Conservation (phyloP, 495 filamentous ascomycete genomes). For the Penicillium cinerascens region DNA sequence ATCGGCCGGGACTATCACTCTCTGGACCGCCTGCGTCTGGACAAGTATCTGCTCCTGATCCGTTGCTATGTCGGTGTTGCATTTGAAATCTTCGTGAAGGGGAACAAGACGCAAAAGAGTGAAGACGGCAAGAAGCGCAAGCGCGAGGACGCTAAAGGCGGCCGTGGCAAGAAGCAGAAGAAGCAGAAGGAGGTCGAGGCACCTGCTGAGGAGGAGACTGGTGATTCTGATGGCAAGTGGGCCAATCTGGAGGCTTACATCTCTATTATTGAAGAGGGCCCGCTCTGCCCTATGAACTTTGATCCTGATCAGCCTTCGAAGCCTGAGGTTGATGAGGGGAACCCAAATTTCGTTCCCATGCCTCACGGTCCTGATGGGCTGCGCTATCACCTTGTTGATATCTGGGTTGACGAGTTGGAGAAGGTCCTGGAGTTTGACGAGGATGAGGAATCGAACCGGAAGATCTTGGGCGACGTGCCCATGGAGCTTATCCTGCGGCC, state of each 20-base stretch:
- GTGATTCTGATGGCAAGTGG: slow-evolving; percentile 40
- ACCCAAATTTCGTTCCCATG: slow-evolving; percentile 37
- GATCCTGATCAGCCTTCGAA: slow-evolving; percentile 37
- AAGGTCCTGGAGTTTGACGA: slow-evolving; percentile 57
- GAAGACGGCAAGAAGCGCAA: slow-evolving; percentile 28
- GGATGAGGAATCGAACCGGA: slow-evolving; percentile 30
- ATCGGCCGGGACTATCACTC: slow-evolving; percentile 76
- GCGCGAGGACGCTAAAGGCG: slow-evolving; percentile 27
- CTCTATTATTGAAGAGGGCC: slow-evolving; percentile 40
- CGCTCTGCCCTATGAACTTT: slow-evolving; percentile 43
- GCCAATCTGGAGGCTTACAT: slow-evolving; percentile 39
- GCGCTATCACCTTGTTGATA: slow-evolving; percentile 82
- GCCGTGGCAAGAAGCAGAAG: slow-evolving; percentile 45
- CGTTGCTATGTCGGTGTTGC: slow-evolving; percentile 68
- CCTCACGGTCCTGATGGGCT: slow-evolving; percentile 69
- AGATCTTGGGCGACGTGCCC: slow-evolving; percentile 38
- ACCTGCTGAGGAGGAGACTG: slow-evolving; percentile 11
- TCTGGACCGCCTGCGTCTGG: slow-evolving; percentile 82
- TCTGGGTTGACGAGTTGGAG: slow-evolving; percentile 85
- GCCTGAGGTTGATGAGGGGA: slow-evolving; percentile 22
- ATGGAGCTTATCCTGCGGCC: slow-evolving; percentile 57
- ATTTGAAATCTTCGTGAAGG: slow-evolving; percentile 50
- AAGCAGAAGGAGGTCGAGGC: slow-evolving; percentile 18
- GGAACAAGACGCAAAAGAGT: slow-evolving; percentile 7
- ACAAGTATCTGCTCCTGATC: slow-evolving; percentile 88